These are phyloP conservation scores for Vigna hirtella DNA, from an alignment of 306 rosid genomes.

Conservation along the genomic window DNA sequence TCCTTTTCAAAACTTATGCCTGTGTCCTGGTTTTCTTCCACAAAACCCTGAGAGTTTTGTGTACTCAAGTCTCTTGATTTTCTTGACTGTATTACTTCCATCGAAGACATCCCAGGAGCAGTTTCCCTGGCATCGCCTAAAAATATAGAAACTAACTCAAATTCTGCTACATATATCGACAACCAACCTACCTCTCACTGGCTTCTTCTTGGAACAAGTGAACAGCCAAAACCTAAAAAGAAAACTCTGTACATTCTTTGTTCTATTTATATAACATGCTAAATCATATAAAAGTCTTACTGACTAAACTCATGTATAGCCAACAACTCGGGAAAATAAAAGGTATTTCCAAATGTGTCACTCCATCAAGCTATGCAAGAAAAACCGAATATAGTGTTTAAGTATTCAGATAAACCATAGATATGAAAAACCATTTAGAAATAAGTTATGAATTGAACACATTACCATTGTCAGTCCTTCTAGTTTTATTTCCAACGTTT, in stretches of 20 bases:
- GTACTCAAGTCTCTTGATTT: slow-evolving; percentile 48
- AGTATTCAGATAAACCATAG: slow-evolving; percentile 24
- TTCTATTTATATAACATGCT: slow-evolving; percentile 2
- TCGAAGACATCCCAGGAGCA: slow-evolving; percentile 49
- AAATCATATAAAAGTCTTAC: slow-evolving; percentile 20
- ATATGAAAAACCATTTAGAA: slow-evolving; percentile 30
- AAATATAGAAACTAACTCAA: slow-evolving; percentile 50
- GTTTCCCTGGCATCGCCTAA: slow-evolving; percentile 63
- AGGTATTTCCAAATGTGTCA: slow-evolving; percentile 9
- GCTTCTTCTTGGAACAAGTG: slow-evolving; percentile 28
- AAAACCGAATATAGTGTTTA: slow-evolving; percentile 17
- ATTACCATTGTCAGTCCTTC: slow-evolving; percentile 56
- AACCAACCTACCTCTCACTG: slow-evolving; percentile 29
- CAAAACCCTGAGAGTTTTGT: slow-evolving; percentile 36
- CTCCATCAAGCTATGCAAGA: slow-evolving; percentile 13
- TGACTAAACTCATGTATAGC: not conserved
- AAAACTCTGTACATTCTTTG: not conserved
- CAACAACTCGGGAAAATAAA: not conserved
- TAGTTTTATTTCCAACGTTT: slow-evolving; percentile 38
- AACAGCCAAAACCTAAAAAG: not conserved
- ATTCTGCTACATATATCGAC: slow-evolving; percentile 35
- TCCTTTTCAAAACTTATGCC: slow-evolving; percentile 39
- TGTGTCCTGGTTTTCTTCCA: slow-evolving; percentile 44
- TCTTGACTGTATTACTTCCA: slow-evolving; percentile 48
- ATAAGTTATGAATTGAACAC: slow-evolving; percentile 34